Evolutionary conservation across 2,329 filamentous ascomycete species (phyloP), one percentile per base, ranked within the genome.

Genomic region (Fusarium austroafricanum): DNA sequence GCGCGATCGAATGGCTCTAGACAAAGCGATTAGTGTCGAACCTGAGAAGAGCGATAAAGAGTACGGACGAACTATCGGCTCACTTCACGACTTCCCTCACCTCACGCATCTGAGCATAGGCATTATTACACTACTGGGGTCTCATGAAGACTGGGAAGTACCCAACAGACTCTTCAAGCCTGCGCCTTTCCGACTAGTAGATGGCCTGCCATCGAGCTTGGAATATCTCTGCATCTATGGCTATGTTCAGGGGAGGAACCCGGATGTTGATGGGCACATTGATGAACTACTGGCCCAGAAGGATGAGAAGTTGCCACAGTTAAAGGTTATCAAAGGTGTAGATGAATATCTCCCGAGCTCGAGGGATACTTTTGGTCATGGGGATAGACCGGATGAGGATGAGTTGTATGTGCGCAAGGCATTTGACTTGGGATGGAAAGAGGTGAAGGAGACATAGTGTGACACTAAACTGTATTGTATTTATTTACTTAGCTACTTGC

Each of bases 171-270:
- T 55, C 14, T 2, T 6, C 2, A 18, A 6, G 11, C 23, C 23
- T 1, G 31, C 52, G 0, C 18, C 52, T 1, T 26, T 10, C 1
- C 5, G 21, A 10, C 33, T 49, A 2, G 18, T 50, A n/a, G 18
- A 55, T 15, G 20, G 17, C 11, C 4, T 55, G 5, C 52, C 43
- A 15, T 12, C 43, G 0, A 29, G 14, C 8, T 12, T 55, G 1
- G 43, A 39, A 18, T 39, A 55, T 55, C 12, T 55, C 0, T 55
- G 43, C 18, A n/a, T 55, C 0, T 55, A 55, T 12, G 33, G 52
- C 7, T 55, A 55, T 8, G 3, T 11, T 1, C 15, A 26, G 6
- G 43, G 52, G 2, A 10, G 5, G 2, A 55, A 38, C 6, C 12
- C 14, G 0, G 52, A 50, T 31, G 18, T 23, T 1, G 52, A 55